Base-by-base conservation (phyloP, 257 asterid species). In the Agastache rugosa region DNA sequence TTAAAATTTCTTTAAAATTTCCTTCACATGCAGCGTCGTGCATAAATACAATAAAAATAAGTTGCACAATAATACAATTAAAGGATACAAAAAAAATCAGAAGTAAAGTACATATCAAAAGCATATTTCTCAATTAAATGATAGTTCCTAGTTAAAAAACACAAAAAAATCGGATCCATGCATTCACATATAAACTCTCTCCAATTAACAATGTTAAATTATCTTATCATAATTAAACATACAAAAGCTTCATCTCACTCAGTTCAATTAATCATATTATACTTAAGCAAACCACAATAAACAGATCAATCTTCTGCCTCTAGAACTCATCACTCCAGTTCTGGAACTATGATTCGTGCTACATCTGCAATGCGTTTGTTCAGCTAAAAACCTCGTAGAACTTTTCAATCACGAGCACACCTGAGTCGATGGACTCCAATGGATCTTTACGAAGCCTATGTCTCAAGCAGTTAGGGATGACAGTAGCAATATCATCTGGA, bases 371-470 rank as follows among this genome's bases (percentile, higher is more conserved):
- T 3, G 17, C 53, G 17, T 16, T 78, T 77, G 72, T 69, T 63
- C 78, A 81, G 16, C 48, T 79, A 80, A 77, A 71, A 63, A 77
- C 77, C 82, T 94, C 96, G 20, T 86, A 89, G 79, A 94, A 94
- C 79, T 94, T 94, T 87, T 94, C 99, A 58, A 90, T 82, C 69
- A 92, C 96, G 27, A 92, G 97, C 62, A 89, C 72, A 0, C 99
- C 99, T 0, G 99, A 94, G 87, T 94, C 97, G 9, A 94, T 94
- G 0, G 98, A 87, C 80, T 92, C 97, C 88, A 92, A 79, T 0
- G 96, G 99, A 76, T 94, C 99, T 78, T 92, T 92, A 20, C 98
- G 71, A 9, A 94, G 91, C 11, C 97, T 84, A 85, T 94, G 99
- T 83, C 99, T 88, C 83, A 94, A 85, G 83, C 97, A 94, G 81